phyloP scores from a whole-genome alignment of 1,284 basidiomycete genomes.

The Trametes hirsuta region DNA sequence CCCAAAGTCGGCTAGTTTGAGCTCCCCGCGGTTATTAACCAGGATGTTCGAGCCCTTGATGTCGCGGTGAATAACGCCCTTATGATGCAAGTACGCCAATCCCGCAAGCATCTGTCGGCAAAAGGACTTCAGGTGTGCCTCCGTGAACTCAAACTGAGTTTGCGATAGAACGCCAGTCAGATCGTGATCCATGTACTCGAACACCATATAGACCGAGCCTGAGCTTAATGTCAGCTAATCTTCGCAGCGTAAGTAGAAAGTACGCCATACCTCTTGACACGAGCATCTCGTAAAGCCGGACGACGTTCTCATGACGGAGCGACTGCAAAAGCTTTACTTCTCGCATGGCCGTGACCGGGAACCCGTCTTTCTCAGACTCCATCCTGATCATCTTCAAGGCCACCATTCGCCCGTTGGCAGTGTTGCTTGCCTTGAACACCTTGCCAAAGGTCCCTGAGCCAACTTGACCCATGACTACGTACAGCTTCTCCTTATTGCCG shows the following conservation, averaged over 20 bases:
- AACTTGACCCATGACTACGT: constrained; percentile 91
- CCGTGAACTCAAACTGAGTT: constrained; percentile 81
- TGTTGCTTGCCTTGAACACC: constrained; percentile 96
- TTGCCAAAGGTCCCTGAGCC: constrained; percentile 99
- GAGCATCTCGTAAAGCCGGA: constrained; percentile 96
- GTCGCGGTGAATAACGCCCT: constrained; percentile 96
- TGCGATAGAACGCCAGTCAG: constrained; percentile 95
- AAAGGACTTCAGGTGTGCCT: constrained; percentile 93
- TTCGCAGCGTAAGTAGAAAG: not conserved
- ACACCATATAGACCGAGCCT: constrained; percentile 99
- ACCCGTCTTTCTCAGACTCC: constrained; percentile 97
- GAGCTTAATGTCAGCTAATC: constrained; percentile 6
- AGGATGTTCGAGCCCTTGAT: constrained; percentile 99
- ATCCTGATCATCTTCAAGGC: constrained; percentile 98
- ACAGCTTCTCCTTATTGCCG: constrained; percentile 60
- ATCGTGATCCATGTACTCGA: constrained; percentile 99
- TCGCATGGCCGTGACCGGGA: constrained; percentile 98
- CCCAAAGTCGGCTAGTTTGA: constrained; percentile 98
- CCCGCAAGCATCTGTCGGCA: constrained; percentile 95
- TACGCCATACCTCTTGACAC: constrained; percentile 82
- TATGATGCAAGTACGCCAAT: constrained; percentile 92
- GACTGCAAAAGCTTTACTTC: constrained; percentile 98
- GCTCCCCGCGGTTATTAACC: constrained; percentile 89
- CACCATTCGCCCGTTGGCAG: constrained; percentile 74
- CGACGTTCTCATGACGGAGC: constrained; percentile 87